Conservation (phyloP, 164 flowering plant genomes). For the Vitis cinerea region DNA sequence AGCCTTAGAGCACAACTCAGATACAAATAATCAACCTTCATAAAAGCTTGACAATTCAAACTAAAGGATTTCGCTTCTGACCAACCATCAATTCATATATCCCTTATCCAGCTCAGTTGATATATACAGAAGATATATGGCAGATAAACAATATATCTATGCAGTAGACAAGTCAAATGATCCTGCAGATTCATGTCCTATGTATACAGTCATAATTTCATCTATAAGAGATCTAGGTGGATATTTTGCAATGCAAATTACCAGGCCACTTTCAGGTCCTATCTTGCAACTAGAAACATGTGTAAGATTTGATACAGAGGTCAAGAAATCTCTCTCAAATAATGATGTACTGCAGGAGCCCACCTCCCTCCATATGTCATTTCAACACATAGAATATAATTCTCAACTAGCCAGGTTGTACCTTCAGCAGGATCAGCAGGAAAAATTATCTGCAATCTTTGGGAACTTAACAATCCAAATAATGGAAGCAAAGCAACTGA, state of each 20-base stretch:
- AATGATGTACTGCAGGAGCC: constrained; percentile 8
- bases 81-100: constrained; percentile 8
- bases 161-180: constrained; percentile 14
- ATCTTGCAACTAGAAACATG: constrained; percentile 11
- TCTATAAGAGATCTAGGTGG: constrained; percentile 7
- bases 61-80: constrained; percentile 17
- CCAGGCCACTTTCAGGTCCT: constrained; percentile 11
- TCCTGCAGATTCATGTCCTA: constrained; percentile 26
- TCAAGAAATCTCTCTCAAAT: constrained; percentile 4
- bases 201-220: constrained; percentile 6
- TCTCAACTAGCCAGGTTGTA: constrained; percentile 10
- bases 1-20: constrained; percentile 7
- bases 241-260: constrained; percentile 6
- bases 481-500: background rate
- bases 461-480: background rate
- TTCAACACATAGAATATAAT: background rate
- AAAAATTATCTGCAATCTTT: constrained; percentile 11
- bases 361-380: constrained; percentile 1
- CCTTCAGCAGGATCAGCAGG: constrained; percentile 10
- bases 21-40: background rate
- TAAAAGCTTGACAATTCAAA: constrained; percentile 16
- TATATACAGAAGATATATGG: constrained; percentile 5
- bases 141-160: constrained; percentile 11
- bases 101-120: constrained; percentile 5
- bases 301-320: constrained; percentile 3